phyloP scores from a whole-genome alignment of 2,329 filamentous ascomycete genomes.

The Hymenoscyphus fructigenus region DNA sequence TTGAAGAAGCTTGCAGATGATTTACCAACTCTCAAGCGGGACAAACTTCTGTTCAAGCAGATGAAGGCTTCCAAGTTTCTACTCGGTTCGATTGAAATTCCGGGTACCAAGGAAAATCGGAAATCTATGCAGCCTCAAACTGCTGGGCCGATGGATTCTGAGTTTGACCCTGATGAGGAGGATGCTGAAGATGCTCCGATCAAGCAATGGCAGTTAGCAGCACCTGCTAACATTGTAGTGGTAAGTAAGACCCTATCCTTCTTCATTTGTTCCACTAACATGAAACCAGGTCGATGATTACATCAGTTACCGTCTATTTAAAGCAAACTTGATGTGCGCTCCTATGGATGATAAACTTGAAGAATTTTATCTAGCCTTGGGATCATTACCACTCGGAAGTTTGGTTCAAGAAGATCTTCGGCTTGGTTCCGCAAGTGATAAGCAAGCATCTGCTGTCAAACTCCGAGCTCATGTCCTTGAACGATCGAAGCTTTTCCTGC shows the following conservation, averaged over 20 bases:
- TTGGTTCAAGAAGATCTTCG: slow-evolving; percentile 76
- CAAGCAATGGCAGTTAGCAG: slow-evolving; percentile 67
- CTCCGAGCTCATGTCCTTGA: slow-evolving; percentile 83
- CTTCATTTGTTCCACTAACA: slow-evolving; percentile 11
- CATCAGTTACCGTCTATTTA: slow-evolving; percentile 85
- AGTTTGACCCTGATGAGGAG: slow-evolving; percentile 42
- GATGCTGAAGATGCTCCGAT: slow-evolving; percentile 44
- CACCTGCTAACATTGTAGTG: slow-evolving; percentile 71
- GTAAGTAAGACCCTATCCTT: slow-evolving; percentile 26
- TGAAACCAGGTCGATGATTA: slow-evolving; percentile 69
- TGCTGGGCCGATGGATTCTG: slow-evolving; percentile 5
- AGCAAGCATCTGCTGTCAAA: slow-evolving; percentile 67
- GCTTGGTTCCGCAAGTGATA: slow-evolving; percentile 57
- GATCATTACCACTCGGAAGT: slow-evolving; percentile 71
- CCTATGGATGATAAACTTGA: slow-evolving; percentile 89
- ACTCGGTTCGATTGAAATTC: slow-evolving; percentile 76
- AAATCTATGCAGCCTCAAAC: slow-evolving; percentile 17
- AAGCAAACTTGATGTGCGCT: slow-evolving; percentile 77
- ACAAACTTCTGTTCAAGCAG: slow-evolving; percentile 73
- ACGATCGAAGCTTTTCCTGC: slow-evolving; percentile 83
- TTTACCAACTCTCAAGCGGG: slow-evolving; percentile 66
- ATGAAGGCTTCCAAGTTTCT: slow-evolving; percentile 77
- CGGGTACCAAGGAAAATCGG: slow-evolving; percentile 26
- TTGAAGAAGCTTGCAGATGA: slow-evolving; percentile 79
- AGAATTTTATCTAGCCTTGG: slow-evolving; percentile 78